Conservation (phyloP, 371 early-diverging fungal species). For the Sporodiniella umbellata region DNA sequence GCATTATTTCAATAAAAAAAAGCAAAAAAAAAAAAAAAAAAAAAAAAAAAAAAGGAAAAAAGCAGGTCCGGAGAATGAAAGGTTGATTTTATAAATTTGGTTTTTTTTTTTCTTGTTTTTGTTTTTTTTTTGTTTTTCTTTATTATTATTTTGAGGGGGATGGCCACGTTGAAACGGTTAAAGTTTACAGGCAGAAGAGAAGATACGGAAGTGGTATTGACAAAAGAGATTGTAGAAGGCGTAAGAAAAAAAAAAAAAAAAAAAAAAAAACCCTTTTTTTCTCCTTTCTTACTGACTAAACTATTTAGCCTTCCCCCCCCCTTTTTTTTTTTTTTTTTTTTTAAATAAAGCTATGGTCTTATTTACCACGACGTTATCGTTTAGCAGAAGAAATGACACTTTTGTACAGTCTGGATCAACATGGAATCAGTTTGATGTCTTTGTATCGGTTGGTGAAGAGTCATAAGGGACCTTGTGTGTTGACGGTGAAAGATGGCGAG, state of each 20-base stretch:
- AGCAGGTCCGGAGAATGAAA: background rate
- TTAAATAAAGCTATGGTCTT: slow-evolving; percentile 25
- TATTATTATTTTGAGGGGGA: background rate
- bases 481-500: slow-evolving; percentile 69
- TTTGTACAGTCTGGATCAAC: slow-evolving; percentile 87
- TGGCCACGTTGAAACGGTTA: slow-evolving; percentile 4
- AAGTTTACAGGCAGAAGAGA: slow-evolving; percentile 39
- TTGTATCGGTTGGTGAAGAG: slow-evolving; percentile 60
- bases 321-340: slow-evolving; percentile 2
- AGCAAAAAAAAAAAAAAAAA: background rate
- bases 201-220: slow-evolving; percentile 54
- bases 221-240: slow-evolving; percentile 39
- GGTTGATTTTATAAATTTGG: too few species aligned
- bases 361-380: slow-evolving; percentile 60
- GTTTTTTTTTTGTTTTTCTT: background rate
- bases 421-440: slow-evolving; percentile 86
- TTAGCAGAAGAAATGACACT: slow-evolving; percentile 72
- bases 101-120: background rate
- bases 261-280: too few species aligned
- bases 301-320: background rate
- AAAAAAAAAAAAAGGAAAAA: background rate
- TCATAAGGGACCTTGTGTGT: slow-evolving; percentile 64
- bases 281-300: background rate
- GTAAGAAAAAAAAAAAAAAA: background rate
- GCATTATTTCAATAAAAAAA: background rate